Base-by-base conservation (phyloP, 176 grass and related monocot species). In the Zoysia japonica region DNA sequence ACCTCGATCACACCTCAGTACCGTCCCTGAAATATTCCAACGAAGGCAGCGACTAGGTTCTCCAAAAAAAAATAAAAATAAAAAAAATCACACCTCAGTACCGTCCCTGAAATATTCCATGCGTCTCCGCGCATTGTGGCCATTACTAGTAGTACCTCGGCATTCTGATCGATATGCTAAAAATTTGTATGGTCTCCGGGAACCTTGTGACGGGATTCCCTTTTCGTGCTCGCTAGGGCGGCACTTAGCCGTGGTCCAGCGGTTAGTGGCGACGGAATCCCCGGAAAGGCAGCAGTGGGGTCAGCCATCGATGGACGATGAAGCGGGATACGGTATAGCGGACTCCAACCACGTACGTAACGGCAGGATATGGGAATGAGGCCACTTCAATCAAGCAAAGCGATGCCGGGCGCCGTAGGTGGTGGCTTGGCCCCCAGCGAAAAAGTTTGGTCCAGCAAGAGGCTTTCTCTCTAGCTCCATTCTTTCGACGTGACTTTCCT, bases 351-450 rank as follows among this genome's bases (percentile, higher is more conserved):
- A 50, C 9, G 46, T 7, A 50, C 9, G 46, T 65, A 65, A 51
- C 45, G 75, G 28, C 60, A 64, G 7, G 60, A 65, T 49, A 65
- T 77, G 60, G 60, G 45, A 20, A 77, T 48, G 65, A 75, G 50
- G 75, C 45, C 57, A 57, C 36, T 40, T 38, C 59, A 13, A 40
- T 62, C 45, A 46, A 65, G 45, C 75, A 50, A 64, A 77, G 75
- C 75, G 62, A 77, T 35, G 28, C 28, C 45, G 45, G 20, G 14
- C 7, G 57, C 14, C 51, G 51, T 72, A 54, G 70, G 49, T 56
- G 15, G 37, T 54, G 38, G 49, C 70, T 11, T 42, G 49, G 70
- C 13, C 28, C 16, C 36, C 36, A 53, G 50, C 71, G 11, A 73
- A 56, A 37, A 37, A 4, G 15, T 28, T 46, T 17, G 12, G 44